Evolutionary conservation across 768 basidiomycete species (phyloP).

Genomic region (Russula olivacea): DNA sequence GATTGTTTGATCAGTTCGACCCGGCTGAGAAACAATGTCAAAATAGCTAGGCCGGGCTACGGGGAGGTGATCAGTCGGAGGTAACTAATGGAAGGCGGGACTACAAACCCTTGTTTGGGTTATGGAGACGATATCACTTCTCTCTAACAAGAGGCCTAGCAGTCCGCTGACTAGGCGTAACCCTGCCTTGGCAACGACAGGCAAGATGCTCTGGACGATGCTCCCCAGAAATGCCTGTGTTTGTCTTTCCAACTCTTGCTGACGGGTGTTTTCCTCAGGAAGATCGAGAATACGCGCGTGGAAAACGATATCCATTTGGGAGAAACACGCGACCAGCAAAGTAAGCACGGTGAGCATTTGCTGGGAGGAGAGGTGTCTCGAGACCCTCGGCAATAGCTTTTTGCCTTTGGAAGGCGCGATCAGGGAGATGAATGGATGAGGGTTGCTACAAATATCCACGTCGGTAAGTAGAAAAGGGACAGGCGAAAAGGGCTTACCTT

Average conservation of each 20-base stretch:
- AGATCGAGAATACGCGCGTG: constrained; percentile 69
- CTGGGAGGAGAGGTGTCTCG: constrained; percentile 71
- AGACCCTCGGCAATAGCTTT: constrained; percentile 80
- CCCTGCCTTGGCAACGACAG: constrained; percentile 71
- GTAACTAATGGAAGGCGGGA: constrained; percentile 7
- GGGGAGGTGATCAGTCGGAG: constrained; percentile 2
- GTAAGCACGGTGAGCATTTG: constrained; percentile 86
- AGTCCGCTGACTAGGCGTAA: constrained; percentile 82
- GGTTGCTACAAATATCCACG: constrained; percentile 48
- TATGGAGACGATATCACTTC: constrained; percentile 65
- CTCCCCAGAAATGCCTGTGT: constrained; percentile 84
- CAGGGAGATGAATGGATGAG: constrained; percentile 95
- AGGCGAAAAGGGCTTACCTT: constrained; percentile 47
- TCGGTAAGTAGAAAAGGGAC: background rate
- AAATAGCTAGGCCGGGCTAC: constrained; percentile 85
- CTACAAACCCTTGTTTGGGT: constrained; percentile 72
- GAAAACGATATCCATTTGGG: constrained; percentile 85
- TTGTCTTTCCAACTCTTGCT: constrained; percentile 73
- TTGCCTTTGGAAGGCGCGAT: constrained; percentile 88
- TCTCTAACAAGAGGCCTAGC: constrained; percentile 73
- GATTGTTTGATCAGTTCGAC: constrained; percentile 89
- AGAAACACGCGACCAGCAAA: constrained; percentile 89
- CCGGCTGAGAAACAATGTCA: constrained; percentile 86
- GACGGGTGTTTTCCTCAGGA: constrained; percentile 53
- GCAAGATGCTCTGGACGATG: constrained; percentile 81